Evolutionary conservation across 805 yeast species (phyloP).

Genomic region (Nakazawaea ishiwadae): DNA sequence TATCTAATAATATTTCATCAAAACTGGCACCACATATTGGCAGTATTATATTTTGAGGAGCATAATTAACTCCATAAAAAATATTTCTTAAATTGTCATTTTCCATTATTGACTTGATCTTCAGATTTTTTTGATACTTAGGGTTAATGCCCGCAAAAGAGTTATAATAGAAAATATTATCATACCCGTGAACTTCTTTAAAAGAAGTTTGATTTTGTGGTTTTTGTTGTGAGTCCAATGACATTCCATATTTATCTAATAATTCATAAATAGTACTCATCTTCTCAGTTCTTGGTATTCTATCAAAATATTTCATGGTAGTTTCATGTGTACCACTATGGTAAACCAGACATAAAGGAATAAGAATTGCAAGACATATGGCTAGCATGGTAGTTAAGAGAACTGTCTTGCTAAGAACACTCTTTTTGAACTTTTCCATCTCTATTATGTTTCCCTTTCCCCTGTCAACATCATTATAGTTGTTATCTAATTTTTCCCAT

Average conservation of each 20-base stretch:
- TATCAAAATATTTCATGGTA: neutral
- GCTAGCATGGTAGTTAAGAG: neutral
- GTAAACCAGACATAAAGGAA: neutral
- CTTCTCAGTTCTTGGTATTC: neutral
- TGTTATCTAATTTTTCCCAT: no score
- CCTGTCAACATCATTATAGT: no score
- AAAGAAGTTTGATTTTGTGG: no score
- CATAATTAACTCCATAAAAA: constrained; percentile 57
- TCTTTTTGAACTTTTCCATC: no score
- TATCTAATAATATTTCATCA: constrained; percentile 49
- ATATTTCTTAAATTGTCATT: constrained; percentile 27
- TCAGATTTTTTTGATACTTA: constrained; percentile 28
- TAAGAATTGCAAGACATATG: neutral
- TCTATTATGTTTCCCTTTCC: no score
- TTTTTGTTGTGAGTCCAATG: neutral
- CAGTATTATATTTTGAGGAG: constrained; percentile 45
- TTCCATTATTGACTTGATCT: constrained; percentile 32
- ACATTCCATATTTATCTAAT: neutral
- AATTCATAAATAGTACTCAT: neutral
- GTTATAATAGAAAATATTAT: constrained; percentile 13
- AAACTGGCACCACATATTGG: constrained; percentile 49
- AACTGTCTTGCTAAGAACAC: no score
- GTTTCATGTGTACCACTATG: neutral
- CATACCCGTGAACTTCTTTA: neutral
- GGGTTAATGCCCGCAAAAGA: constrained; percentile 27